A percentile compares a stretch with the other conserved stretches of the same genome.
phyloP scores from a whole-genome alignment of 352 stramenopile genomes.

The Saprolegnia diclina region DNA sequence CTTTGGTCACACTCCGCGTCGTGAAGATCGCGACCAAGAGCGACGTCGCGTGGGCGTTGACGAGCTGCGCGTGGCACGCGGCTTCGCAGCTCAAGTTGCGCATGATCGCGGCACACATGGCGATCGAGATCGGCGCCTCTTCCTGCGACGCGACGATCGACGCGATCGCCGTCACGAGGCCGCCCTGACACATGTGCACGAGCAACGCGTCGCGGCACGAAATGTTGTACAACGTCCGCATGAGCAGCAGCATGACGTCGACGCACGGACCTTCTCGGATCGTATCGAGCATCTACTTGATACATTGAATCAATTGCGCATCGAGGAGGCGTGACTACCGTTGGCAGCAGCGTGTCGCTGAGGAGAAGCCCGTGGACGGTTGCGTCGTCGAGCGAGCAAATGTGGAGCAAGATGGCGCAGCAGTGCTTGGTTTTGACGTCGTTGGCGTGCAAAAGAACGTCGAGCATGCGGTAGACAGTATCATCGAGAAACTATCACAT shows the following conservation, averaged over 20 bases:
- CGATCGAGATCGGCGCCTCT: constrained; percentile 27
- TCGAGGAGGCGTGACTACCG: not conserved
- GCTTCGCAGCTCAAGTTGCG: constrained; percentile 47
- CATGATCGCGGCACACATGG: constrained; percentile 38
- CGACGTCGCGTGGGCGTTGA: constrained; percentile 37
- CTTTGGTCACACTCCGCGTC: constrained; percentile 30
- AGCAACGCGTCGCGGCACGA: constrained; percentile 42
- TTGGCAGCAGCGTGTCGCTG: constrained; percentile 19
- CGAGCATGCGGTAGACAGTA: constrained; percentile 29
- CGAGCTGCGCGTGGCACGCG: constrained; percentile 38
- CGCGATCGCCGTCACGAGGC: constrained; percentile 31
- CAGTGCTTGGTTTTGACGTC: constrained; percentile 36
- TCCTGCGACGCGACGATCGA: constrained; percentile 30
- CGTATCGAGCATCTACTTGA: constrained; percentile 6
- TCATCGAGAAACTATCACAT: constrained; percentile 32
- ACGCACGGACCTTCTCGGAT: constrained; percentile 9
- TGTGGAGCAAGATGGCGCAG: constrained; percentile 52
- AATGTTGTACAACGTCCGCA: constrained; percentile 59
- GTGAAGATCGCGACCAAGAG: constrained; percentile 49
- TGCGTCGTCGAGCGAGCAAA: constrained; percentile 41
- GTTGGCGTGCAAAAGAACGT: constrained; percentile 27
- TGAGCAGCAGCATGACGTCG: constrained; percentile 34
- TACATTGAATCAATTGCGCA: not conserved
- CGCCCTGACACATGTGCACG: constrained; percentile 20
- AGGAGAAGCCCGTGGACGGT: constrained; percentile 33